Evolutionary conservation across 345 rosid species (phyloP), one percentile per base, ranked within the genome.

Genomic region (Citrus inodora): DNA sequence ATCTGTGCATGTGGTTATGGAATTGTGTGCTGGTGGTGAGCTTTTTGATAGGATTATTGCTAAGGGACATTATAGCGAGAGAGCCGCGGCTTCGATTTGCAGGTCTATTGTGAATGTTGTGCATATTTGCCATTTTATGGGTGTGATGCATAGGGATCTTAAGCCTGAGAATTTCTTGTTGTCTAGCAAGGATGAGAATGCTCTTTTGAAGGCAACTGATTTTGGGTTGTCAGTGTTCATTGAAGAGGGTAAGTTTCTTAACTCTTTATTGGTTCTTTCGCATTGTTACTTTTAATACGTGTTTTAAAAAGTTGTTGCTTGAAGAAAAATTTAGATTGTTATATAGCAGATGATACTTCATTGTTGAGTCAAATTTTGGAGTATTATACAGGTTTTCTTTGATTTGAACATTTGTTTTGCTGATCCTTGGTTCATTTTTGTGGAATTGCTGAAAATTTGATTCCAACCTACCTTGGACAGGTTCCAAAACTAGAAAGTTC

Each of bases 141-240:
- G 97, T 51, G 98, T 94, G 73, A 84, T 92, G 88, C 98, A 92
- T 69, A 89, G 94, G 78, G 97, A 94, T 75, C 88, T 94, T 66
- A 94, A 94, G 92, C 98, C 98, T 14, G 98, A 92, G 90, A 94
- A 94, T 85, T 92, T 94, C 92, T 86, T 94, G 88, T 76, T 94
- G 28, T 76, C 93, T 58, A 89, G 89, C 73, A 87, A 87, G 82
- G 90, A 77, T 66, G 92, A 91, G 79, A 87, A 77, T 32, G 93
- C 97, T 0, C 80, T 71, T 53, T 70, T 94, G 67, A 93, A 94
- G 82, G 95, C 98, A 51, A 92, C 95, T 7, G 97, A 93, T 87
- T 94, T 92, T 59, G 94, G 97, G 25, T 84, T 94, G 83, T 94
- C 98, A 4, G 85, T 85, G 61, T 87, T 85, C 83, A 87, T 89